A percentile compares a stretch with the other conserved stretches of the same genome.
Evolutionary conservation across 2,329 filamentous ascomycete species (phyloP).

Genomic region (Stachybotrys chartarum): DNA sequence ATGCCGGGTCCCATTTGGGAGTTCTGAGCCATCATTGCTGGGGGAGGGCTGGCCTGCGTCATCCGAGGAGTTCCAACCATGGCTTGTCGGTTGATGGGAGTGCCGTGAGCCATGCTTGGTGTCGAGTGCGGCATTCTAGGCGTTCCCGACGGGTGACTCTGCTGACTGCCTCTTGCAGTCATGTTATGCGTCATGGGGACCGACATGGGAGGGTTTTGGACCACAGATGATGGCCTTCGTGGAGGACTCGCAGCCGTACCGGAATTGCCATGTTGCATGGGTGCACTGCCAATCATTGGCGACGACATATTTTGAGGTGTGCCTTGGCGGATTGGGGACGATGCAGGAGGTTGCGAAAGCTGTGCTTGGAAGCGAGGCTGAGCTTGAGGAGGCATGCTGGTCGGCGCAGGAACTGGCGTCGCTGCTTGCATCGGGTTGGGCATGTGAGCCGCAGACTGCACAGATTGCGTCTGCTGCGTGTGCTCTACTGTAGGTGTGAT

Average conservation of each 20-base stretch:
- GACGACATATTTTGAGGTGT: slow-evolving; percentile 61
- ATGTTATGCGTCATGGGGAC: slow-evolving; percentile 56
- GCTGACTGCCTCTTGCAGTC: slow-evolving; percentile 58
- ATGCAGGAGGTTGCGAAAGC: slow-evolving; percentile 55
- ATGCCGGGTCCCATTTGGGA: slow-evolving; percentile 45
- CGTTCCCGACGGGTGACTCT: slow-evolving; percentile 57
- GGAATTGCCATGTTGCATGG: slow-evolving; percentile 60
- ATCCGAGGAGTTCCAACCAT: slow-evolving; percentile 53
- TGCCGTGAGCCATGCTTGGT: slow-evolving; percentile 53
- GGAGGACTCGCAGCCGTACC: slow-evolving; percentile 63
- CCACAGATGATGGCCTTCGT: slow-evolving; percentile 54
- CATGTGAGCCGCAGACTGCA: slow-evolving; percentile 28
- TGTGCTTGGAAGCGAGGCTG: slow-evolving; percentile 46
- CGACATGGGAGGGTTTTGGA: slow-evolving; percentile 51
- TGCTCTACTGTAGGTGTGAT: slow-evolving; percentile 18
- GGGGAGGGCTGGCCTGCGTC: slow-evolving; percentile 55
- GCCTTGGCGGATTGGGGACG: slow-evolving; percentile 61
- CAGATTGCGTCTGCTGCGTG: slow-evolving; percentile 27
- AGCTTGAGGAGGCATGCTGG: slow-evolving; percentile 29
- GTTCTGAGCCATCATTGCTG: slow-evolving; percentile 50
- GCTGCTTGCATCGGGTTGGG: slow-evolving; percentile 7
- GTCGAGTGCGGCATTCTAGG: slow-evolving; percentile 56
- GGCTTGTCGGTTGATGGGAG: slow-evolving; percentile 47
- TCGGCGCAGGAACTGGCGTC: slow-evolving; percentile 27
- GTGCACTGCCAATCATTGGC: slow-evolving; percentile 53